Evolutionary conservation across 139 green algal genomes (phyloP).

Genomic region (Astrephomene gubernaculifera): DNA sequence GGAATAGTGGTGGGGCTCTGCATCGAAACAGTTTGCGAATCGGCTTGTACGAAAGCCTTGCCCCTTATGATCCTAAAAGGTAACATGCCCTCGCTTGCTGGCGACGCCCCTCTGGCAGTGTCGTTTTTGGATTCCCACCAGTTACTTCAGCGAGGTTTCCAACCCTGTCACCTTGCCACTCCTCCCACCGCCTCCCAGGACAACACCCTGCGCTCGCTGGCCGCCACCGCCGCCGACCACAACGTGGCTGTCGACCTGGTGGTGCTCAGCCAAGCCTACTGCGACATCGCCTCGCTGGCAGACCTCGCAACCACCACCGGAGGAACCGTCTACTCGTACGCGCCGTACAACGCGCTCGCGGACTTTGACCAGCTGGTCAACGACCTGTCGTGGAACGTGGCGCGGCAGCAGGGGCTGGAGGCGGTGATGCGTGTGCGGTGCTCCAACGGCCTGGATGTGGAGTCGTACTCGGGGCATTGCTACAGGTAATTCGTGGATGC

Average conservation of each 20-base stretch:
- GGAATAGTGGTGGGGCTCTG: too few relatives aligned
- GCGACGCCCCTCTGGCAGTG: too few relatives aligned
- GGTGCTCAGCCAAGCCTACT: slow-evolving; percentile 72
- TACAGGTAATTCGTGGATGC: too few relatives aligned
- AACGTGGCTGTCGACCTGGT: slow-evolving; percentile 86
- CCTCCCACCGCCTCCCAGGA: slow-evolving; percentile 63
- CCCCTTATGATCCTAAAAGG: too few relatives aligned
- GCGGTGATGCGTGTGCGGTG: slow-evolving; percentile 87
- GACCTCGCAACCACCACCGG: slow-evolving; percentile 71
- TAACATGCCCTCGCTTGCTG: too few relatives aligned
- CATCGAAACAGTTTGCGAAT: too few relatives aligned
- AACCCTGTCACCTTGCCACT: too few relatives aligned
- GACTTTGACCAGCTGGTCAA: slow-evolving; percentile 87
- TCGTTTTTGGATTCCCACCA: too few relatives aligned
- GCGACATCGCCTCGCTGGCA: slow-evolving; percentile 80
- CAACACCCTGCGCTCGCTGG: slow-evolving; percentile 74
- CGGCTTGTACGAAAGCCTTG: too few relatives aligned
- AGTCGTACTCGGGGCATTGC: slow-evolving; percentile 69
- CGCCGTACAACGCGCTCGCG: slow-evolving; percentile 70
- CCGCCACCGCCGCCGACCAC: slow-evolving; percentile 75
- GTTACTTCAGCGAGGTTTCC: too few relatives aligned
- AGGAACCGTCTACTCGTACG: slow-evolving; percentile 86
- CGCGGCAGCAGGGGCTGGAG: slow-evolving; percentile 72
- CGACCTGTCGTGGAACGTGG: slow-evolving; percentile 88
- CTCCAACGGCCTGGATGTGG: slow-evolving; percentile 79